Base-by-base conservation (phyloP, 345 rosid species). In the Crucihimalaya himalaica region DNA sequence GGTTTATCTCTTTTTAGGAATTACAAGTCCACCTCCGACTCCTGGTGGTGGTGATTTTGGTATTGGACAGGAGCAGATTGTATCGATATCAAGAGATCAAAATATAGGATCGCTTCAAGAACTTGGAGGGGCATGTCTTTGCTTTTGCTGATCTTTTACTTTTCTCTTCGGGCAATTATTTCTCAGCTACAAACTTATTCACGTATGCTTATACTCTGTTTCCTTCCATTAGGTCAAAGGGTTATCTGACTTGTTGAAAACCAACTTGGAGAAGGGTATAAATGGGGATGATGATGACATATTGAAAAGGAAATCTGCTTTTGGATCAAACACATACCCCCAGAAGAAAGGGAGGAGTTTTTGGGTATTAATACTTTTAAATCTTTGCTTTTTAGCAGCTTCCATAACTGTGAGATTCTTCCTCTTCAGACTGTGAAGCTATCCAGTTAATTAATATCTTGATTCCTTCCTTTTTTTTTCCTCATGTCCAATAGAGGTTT, bases 271-370 rank as follows among this genome's bases (percentile, higher is more conserved):
- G 34, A 86, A 83, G 66, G 99, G 99, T 46, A 84, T 90, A 65
- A 55, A 18, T 39, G 97, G 88, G 52, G 96, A 88, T 73, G 96
- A 89, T 70, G 78, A 68, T 47, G 99, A 92, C 76, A 71, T 90
- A 70, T 54, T 79, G 64, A 85, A 83, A 63, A 86, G 97, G 67
- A 84, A 70, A 77, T 81, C 72, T 72, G 81, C 68, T 63, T 95
- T 87, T 87, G 99, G 99, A 51, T 81, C 96, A 63, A 95, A 95
- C 81, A 90, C 96, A 35, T 95, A 95, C 80, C 99, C 99, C 39
- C 86, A 60, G 50, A 92, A 88, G 75, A 95, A 92, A 74, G 98
- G 99, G 70, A 84, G 98, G 75, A 83, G 86, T 71, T 95, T 95
- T 76, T 89, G 89, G 96, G 99, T 95, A 79, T 43, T 31, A 28